Percentiles rank a stretch among this genome's conserved stretches.
phyloP scores from a whole-genome alignment of 2,329 filamentous ascomycete genomes.

The Cladophialophora immunda region DNA sequence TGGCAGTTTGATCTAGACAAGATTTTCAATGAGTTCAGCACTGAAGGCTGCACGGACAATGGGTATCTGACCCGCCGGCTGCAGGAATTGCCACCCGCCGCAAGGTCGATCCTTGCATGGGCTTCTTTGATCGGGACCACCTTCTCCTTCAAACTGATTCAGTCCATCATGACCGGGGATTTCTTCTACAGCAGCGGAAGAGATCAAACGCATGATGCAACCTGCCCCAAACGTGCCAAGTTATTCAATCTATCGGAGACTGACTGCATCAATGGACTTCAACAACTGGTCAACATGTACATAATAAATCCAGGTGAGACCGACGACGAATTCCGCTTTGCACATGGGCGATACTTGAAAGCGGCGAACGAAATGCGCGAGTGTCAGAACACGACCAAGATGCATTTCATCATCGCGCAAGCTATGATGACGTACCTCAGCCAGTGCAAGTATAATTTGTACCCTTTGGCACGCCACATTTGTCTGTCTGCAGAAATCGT shows the following conservation, averaged over 20 bases:
- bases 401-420: conserved; percentile 91
- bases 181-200: conserved; percentile 64
- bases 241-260: conserved; percentile 68
- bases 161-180: conserved; percentile 77
- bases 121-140: conserved; percentile 80
- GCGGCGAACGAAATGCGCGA: conserved; percentile 76
- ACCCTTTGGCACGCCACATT: conserved; percentile 81
- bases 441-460: conserved; percentile 69
- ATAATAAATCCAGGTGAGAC: conserved; percentile 82
- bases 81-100: conserved; percentile 75
- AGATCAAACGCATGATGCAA: conserved; percentile 48
- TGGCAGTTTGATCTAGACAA: conserved; percentile 89
- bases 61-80: conserved; percentile 83
- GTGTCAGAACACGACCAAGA: conserved; percentile 72
- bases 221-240: conserved; percentile 52
- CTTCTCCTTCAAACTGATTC: conserved; percentile 84
- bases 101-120: conserved; percentile 86
- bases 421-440: conserved; percentile 76
- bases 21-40: conserved; percentile 85
- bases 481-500: conserved; percentile 80
- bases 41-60: conserved; percentile 80
- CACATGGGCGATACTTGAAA: conserved; percentile 85
- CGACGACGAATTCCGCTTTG: conserved; percentile 87
- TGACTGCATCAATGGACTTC: conserved; percentile 79
- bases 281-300: conserved; percentile 80